A percentile compares a stretch with the other conserved stretches of the same genome.
These are phyloP conservation scores for Calendula officinalis DNA, from an alignment of 129 eudicot genomes.

Conservation along the genomic window DNA sequence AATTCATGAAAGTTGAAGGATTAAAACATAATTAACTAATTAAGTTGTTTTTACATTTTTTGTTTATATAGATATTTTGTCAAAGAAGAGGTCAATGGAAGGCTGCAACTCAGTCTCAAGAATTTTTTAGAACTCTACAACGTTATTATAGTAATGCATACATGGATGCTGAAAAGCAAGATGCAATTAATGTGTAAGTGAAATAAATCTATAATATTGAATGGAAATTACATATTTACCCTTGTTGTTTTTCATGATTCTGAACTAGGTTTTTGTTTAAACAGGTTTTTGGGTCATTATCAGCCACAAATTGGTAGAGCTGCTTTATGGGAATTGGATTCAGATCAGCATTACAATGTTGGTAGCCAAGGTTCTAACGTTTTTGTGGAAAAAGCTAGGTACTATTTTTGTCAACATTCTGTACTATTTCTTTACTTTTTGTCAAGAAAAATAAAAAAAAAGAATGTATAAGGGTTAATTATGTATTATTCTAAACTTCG, in stretches of 20 bases:
- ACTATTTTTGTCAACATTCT: constrained; percentile 5
- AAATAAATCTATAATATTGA: neutral
- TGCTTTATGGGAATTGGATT: constrained; percentile 94
- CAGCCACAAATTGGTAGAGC: constrained; percentile 89
- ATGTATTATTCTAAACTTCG: too few species aligned
- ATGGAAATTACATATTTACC: neutral
- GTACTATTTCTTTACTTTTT: constrained; percentile 1
- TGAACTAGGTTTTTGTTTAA: constrained; percentile 13
- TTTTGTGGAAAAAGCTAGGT: constrained; percentile 62
- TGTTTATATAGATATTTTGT: constrained; percentile 64
- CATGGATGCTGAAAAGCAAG: constrained; percentile 98
- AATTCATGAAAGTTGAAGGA: too few species aligned
- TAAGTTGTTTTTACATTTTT: neutral
- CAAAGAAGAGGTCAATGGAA: constrained; percentile 97
- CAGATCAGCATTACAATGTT: constrained; percentile 81
- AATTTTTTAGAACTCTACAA: constrained; percentile 82
- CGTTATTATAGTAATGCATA: constrained; percentile 94
- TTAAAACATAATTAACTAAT: neutral
- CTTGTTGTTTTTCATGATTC: neutral
- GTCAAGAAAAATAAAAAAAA: neutral
- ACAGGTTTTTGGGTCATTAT: constrained; percentile 93
- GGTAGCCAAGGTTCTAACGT: constrained; percentile 58
- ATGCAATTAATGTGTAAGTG: constrained; percentile 93
- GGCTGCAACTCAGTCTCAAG: constrained; percentile 96
- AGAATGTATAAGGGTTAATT: neutral